phyloP scores from a whole-genome alignment of 768 basidiomycete genomes.

The Leccinum boreale region DNA sequence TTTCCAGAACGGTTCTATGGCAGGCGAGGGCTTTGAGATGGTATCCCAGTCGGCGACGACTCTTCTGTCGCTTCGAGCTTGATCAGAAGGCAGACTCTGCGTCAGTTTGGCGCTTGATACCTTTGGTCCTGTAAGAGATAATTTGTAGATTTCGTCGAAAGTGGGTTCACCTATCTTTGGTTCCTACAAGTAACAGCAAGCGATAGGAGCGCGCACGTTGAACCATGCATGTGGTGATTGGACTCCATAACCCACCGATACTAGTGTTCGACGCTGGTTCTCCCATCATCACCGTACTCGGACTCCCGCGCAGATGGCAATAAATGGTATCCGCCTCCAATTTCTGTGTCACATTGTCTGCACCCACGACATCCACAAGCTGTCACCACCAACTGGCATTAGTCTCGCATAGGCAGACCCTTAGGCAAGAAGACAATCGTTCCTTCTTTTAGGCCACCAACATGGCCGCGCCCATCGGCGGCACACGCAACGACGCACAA shows the following conservation, averaged over 20 bases:
- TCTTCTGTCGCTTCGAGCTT: conserved; percentile 40
- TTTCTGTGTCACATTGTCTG: too few relatives aligned
- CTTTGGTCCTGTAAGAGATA: conserved; percentile 18
- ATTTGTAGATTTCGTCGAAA: background rate
- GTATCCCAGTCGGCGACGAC: conserved; percentile 10
- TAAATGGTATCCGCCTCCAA: too few relatives aligned
- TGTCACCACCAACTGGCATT: too few relatives aligned
- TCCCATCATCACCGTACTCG: too few relatives aligned
- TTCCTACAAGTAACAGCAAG: conserved; percentile 42
- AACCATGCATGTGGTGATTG: conserved; percentile 63
- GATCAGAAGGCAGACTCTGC: conserved; percentile 21
- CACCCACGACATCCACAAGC: too few relatives aligned
- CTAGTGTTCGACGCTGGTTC: background rate
- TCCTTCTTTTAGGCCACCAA: background rate
- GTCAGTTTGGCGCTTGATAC: conserved; percentile 46
- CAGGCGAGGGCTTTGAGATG: conserved; percentile 14
- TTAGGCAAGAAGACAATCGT: too few relatives aligned
- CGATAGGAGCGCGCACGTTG: conserved; percentile 41
- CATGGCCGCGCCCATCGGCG: conserved; percentile 15
- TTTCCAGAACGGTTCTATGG: conserved; percentile 12
- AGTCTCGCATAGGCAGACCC: too few relatives aligned
- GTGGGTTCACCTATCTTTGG: conserved; percentile 31
- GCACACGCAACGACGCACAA: conserved; percentile 12
- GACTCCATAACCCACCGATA: conserved; percentile 27
- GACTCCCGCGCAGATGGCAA: too few relatives aligned